phyloP scores from a whole-genome alignment of 106 monocot genomes.

The Dioscorea alata region DNA sequence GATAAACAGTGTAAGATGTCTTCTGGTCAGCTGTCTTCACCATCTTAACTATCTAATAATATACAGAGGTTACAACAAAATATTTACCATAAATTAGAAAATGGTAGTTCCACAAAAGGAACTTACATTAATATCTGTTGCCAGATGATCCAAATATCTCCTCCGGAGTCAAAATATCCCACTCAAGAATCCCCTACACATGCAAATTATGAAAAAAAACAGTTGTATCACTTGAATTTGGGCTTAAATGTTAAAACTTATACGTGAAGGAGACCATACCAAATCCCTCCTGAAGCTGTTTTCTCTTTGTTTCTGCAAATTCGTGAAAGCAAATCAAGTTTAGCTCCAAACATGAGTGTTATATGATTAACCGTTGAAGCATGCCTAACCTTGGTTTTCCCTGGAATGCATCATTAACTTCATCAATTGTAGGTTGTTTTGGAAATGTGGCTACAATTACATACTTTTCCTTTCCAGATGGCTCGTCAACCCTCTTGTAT shows the following conservation, averaged over 20 bases:
- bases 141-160: not conserved
- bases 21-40: too few relatives aligned
- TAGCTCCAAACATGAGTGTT: too few relatives aligned
- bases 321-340: conserved; percentile 5
- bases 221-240: not conserved
- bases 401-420: conserved; percentile 83
- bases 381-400: conserved; percentile 59
- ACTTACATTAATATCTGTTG: too few relatives aligned
- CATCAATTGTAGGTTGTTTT: conserved; percentile 61
- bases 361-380: not conserved
- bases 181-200: conserved; percentile 63
- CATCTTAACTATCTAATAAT: too few relatives aligned
- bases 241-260: not conserved
- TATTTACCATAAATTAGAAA: too few relatives aligned
- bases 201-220: not conserved
- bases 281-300: conserved; percentile 59
- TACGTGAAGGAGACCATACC: conserved; percentile 33
- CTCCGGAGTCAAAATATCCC: conserved; percentile 37
- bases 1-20: too few relatives aligned
- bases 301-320: conserved; percentile 55
- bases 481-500: conserved; percentile 68
- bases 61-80: too few relatives aligned
- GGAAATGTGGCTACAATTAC: conserved; percentile 55
- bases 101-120: too few relatives aligned
- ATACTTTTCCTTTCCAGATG: conserved; percentile 74